Evolutionary conservation across 75 land plant genomes (phyloP).

Genomic region (Azolla pinnata): DNA sequence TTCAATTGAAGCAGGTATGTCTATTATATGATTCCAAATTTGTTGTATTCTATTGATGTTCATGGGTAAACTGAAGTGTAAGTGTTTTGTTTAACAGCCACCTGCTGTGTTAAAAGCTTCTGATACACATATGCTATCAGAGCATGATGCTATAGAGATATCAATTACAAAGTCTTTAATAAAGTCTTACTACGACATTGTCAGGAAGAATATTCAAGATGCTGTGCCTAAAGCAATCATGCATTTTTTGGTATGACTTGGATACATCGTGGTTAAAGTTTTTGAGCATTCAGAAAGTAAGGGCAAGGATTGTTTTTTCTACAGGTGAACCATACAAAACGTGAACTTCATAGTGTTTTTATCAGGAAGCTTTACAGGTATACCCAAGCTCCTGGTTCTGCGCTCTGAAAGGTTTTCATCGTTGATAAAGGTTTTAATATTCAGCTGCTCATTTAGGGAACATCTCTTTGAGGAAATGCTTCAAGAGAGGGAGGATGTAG

Average conservation of each 20-base stretch:
- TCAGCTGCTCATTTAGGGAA: conserved; percentile 47
- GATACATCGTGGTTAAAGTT: neutral
- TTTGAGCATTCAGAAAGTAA: neutral
- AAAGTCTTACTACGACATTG: conserved; percentile 89
- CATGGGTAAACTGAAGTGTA: neutral
- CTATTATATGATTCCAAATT: neutral
- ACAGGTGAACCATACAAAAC: conserved; percentile 81
- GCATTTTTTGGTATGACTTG: conserved; percentile 77
- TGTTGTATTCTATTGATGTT: neutral
- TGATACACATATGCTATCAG: conserved; percentile 68
- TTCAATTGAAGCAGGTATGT: conserved; percentile 67
- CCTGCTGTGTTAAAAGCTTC: conserved; percentile 64
- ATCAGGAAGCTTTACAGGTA: conserved; percentile 90
- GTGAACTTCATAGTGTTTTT: conserved; percentile 82
- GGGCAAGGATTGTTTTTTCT: neutral
- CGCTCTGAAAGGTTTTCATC: neutral
- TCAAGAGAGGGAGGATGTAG: conserved; percentile 78
- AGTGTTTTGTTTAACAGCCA: conserved; percentile 34
- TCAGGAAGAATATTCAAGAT: conserved; percentile 82
- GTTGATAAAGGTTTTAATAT: no score
- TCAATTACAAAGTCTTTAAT: conserved; percentile 62
- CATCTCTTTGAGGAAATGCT: conserved; percentile 86
- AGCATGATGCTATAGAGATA: conserved; percentile 74
- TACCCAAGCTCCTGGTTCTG: neutral
- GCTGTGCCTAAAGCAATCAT: conserved; percentile 92